Percentiles rank a stretch among this genome's conserved stretches.
phyloP scores from a whole-genome alignment of 2,329 filamentous ascomycete species.

The Phaeophleospora eucalypticola region DNA sequence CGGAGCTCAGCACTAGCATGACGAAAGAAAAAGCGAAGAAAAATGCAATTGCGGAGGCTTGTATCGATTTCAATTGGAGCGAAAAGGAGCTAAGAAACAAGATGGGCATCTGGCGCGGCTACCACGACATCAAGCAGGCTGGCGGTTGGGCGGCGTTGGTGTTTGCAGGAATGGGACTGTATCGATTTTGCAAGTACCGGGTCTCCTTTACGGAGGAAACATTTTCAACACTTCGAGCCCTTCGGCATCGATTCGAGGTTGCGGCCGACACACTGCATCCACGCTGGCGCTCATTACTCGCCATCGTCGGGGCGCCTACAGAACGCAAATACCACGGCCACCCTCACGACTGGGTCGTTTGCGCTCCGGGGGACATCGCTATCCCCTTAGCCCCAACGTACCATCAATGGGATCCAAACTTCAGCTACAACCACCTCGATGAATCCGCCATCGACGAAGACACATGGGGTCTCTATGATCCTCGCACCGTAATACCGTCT shows the following conservation, averaged over 20 bases:
- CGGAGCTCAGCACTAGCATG: constrained; percentile 33
- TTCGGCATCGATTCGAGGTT: constrained; percentile 44
- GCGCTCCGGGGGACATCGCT: constrained; percentile 38
- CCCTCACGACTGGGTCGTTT: constrained; percentile 52
- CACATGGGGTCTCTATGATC: constrained; percentile 49
- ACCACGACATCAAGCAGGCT: constrained; percentile 55
- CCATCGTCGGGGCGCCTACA: constrained; percentile 43
- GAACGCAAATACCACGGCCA: constrained; percentile 45
- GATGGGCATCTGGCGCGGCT: constrained; percentile 54
- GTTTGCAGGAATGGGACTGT: constrained; percentile 56
- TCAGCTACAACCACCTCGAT: constrained; percentile 48
- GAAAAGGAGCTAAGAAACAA: constrained; percentile 57
- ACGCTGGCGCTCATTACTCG: constrained; percentile 48
- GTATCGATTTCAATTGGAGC: constrained; percentile 51
- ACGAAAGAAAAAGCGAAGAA: constrained; percentile 46
- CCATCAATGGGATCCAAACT: constrained; percentile 44
- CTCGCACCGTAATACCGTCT: constrained; percentile 40
- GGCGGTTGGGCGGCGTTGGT: constrained; percentile 55
- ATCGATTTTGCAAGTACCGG: constrained; percentile 59
- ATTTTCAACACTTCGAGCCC: constrained; percentile 44
- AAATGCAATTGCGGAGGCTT: constrained; percentile 51
- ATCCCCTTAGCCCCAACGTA: constrained; percentile 47
- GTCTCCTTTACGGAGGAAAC: constrained; percentile 51
- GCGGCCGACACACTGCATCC: constrained; percentile 31
- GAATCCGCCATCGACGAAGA: constrained; percentile 48